Base-by-base conservation (phyloP, 2,329 filamentous ascomycete genomes). In the Diatrype stigma region DNA sequence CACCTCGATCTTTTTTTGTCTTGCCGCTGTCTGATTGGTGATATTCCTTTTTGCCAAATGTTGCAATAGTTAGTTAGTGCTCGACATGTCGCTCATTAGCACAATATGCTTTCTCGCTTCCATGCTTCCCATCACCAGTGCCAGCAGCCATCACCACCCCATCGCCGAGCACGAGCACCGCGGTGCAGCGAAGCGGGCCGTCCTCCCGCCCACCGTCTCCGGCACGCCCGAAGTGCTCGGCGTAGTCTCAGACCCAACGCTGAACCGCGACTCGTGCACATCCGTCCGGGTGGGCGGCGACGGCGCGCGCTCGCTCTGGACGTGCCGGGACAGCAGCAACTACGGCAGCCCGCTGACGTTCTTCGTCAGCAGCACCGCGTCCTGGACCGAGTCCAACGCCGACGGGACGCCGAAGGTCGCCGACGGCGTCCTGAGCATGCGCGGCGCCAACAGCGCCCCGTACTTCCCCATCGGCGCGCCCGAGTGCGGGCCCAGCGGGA, bases 281-380 rank as follows among this genome's bases (percentile, higher is more conserved):
- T 59, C 56, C 26, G 44, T 44, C 23, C 51, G 51, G 19, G 23
- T 59, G 23, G 53, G 51, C n/a, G n/a, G n/a, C 26, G 26, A 6
- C 26, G 26, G 10, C 26, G 26, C 45, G 12, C 56, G 56, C 30
- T 42, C 38, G 26, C 42, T 59, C 38, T 60, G 56, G 56, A 59
- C 56, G 7, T 60, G 55, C 37, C 52, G 56, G 22, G 58, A 58
- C 45, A 30, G 6, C 26, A 57, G 50, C 34, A 52, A 56, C 42
- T 52, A 53, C 26, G 60, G 57, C 11, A 55, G 57, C 40, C 53
- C 55, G 37, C 51, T 54, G 14, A 57, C 56, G 5, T 52, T 51
- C 32, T 49, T 63, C 47, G 64, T 60, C 51, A 49, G 59, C 22
- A 61, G 56, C 14, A 63, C 56, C 48, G 62, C 63, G n/a, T 60